Evolutionary conservation across 345 rosid genomes (phyloP), one percentile per base, ranked within the genome.

Genomic region (Salix dunnii): DNA sequence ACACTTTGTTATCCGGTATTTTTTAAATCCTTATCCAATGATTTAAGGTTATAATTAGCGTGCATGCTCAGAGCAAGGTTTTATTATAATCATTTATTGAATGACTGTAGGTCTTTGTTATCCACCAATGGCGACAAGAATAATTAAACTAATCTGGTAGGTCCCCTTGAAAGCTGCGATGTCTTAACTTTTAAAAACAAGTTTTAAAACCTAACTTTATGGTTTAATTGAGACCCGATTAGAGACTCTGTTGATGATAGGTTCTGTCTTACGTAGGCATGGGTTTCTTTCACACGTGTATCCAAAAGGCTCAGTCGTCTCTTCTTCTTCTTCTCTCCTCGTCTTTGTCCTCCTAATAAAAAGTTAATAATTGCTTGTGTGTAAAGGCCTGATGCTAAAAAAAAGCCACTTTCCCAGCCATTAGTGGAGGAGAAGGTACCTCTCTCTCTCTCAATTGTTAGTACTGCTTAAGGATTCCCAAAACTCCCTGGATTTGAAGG

Each of bases 181-280:
- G 84, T 83, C 84, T 72, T 71, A 75, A 78, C 85, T 84, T 85
- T 82, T 81, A 83, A 82, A 85, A 83, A 72, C 87, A 77, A 67
- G 78, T 72, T 79, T 81, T 65, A 23, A 78, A 78, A 74, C 31
- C 40, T 2, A 65, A 74, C 83, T 81, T 85, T 85, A 81, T 70
- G 84, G 84, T 74, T 43, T 80, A 83, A 85, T 75, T 76, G 74
- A 80, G 74, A n/a, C 83, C 74, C 43, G 28, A 71, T 60, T 68
- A 61, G 40, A 62, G 13, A 4, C 62, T 23, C 53, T 74, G 49
- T 48, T 75, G 79, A 76, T 58, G 77, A 68, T 79, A 74, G 79
- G 79, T 74, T 82, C 46, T 67, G 78, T 72, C 82, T 83, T 80
- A 79, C 78, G 88, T 81, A 76, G 83, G 82, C 86, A 80, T 62